A percentile compares a stretch with the other conserved stretches of the same genome.
Evolutionary conservation across 202 grass and related monocot genomes (phyloP).

Genomic region (Eragrostis tef): DNA sequence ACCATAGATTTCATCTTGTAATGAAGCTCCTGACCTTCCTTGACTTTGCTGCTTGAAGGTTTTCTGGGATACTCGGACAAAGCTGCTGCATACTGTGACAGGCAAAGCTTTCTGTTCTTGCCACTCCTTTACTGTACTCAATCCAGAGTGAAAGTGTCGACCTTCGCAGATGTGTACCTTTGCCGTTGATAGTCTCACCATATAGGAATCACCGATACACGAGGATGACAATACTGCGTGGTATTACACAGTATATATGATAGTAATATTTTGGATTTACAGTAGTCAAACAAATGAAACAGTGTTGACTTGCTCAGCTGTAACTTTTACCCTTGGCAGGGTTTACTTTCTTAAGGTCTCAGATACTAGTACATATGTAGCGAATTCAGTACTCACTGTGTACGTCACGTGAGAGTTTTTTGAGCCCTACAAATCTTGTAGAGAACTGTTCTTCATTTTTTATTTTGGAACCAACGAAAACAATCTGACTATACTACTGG

Average conservation of each 20-base stretch:
- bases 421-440: not conserved
- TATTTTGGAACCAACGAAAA: conserved; percentile 19
- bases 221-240: not conserved
- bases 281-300: not conserved
- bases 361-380: not conserved
- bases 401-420: conserved; percentile 12
- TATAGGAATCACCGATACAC: not conserved
- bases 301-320: not conserved
- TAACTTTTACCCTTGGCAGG: not conserved
- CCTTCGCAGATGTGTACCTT: not conserved
- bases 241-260: not conserved
- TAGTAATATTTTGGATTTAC: not conserved
- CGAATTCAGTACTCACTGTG: conserved; percentile 2
- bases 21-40: not conserved
- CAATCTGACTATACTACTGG: conserved; percentile 33
- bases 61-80: conserved; percentile 49
- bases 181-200: not conserved
- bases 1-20: conserved; percentile 2
- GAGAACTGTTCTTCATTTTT: not conserved
- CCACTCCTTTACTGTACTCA: not conserved
- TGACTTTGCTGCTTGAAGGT: conserved; percentile 39
- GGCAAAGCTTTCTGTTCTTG: not conserved
- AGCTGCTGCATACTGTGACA: conserved; percentile 55
- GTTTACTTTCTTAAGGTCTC: not conserved
- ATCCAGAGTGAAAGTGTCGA: conserved; percentile 1